phyloP scores from a whole-genome alignment of 129 eudicot genomes.

The Heracleum sosnowskyi region DNA sequence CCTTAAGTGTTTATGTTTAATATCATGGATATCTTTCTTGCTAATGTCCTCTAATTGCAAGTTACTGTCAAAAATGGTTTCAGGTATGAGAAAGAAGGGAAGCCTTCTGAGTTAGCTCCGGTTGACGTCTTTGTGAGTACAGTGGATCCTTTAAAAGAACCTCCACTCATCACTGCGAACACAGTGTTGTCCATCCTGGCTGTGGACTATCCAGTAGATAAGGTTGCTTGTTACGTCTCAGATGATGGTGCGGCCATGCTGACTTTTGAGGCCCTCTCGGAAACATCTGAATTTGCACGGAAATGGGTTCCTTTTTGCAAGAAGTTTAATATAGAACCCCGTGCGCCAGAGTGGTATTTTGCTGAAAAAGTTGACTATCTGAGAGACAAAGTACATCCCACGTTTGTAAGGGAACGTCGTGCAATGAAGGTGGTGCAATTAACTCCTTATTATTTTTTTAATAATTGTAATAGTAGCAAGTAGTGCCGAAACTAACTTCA shows the following conservation, averaged over 20 bases:
- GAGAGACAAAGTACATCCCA: slow-evolving; percentile 76
- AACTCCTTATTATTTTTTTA: not conserved
- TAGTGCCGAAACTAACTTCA: not conserved
- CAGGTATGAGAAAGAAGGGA: slow-evolving; percentile 97
- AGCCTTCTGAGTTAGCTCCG: slow-evolving; percentile 76
- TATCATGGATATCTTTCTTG: not conserved
- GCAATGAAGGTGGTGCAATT: slow-evolving; percentile 70
- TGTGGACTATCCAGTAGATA: slow-evolving; percentile 87
- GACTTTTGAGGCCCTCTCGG: slow-evolving; percentile 89
- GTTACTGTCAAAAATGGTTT: not conserved
- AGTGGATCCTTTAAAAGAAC: slow-evolving; percentile 87
- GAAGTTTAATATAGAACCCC: slow-evolving; percentile 79
- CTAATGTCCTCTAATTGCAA: not conserved
- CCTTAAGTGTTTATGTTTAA: not conserved
- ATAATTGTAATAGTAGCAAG: not conserved
- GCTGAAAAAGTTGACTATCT: slow-evolving; percentile 78
- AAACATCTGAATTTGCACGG: slow-evolving; percentile 82
- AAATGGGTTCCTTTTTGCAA: slow-evolving; percentile 97
- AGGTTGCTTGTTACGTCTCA: slow-evolving; percentile 93
- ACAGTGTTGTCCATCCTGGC: slow-evolving; percentile 89
- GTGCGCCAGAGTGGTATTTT: slow-evolving; percentile 97
- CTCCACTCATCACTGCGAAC: slow-evolving; percentile 91
- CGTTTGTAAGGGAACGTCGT: slow-evolving; percentile 93
- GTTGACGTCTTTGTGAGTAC: slow-evolving; percentile 80
- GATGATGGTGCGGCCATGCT: slow-evolving; percentile 99